Conservation (phyloP, 768 basidiomycete genomes). For the Panus rudis region DNA sequence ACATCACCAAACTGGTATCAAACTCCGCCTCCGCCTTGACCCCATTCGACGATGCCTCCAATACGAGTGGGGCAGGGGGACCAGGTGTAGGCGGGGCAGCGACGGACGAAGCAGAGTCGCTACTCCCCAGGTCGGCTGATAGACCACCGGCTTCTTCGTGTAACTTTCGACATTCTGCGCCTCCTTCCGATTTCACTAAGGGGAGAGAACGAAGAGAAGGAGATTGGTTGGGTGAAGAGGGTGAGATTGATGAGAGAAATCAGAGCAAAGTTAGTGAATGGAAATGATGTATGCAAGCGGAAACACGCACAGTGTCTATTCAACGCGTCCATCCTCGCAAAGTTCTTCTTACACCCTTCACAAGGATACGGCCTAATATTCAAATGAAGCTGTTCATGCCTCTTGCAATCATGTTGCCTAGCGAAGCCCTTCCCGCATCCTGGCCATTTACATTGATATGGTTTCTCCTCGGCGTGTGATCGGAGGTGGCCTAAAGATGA, state of each 20-base stretch:
- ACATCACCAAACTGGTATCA: no score
- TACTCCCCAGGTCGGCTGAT: no score
- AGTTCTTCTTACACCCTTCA: conserved; percentile 88
- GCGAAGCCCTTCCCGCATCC: conserved; percentile 94
- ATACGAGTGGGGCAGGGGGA: no score
- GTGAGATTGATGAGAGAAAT: neutral
- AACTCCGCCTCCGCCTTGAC: no score
- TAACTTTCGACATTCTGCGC: conserved; percentile 61
- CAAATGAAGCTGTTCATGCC: conserved; percentile 91
- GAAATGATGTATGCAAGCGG: neutral
- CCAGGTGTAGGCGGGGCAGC: no score
- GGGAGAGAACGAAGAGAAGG: neutral
- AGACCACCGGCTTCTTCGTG: no score
- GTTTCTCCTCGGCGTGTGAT: conserved; percentile 91
- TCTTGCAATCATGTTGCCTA: conserved; percentile 92
- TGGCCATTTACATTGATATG: conserved; percentile 92
- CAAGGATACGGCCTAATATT: conserved; percentile 91
- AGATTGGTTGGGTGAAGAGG: neutral
- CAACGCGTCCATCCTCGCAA: conserved; percentile 91
- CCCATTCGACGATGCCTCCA: no score
- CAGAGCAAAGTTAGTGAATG: neutral
- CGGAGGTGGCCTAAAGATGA: conserved; percentile 90
- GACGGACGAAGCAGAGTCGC: no score
- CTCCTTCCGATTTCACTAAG: conserved; percentile 74
- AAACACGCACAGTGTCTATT: conserved; percentile 84